phyloP scores from a whole-genome alignment of 306 rosid species.

The Sphenostylis stenocarpa region DNA sequence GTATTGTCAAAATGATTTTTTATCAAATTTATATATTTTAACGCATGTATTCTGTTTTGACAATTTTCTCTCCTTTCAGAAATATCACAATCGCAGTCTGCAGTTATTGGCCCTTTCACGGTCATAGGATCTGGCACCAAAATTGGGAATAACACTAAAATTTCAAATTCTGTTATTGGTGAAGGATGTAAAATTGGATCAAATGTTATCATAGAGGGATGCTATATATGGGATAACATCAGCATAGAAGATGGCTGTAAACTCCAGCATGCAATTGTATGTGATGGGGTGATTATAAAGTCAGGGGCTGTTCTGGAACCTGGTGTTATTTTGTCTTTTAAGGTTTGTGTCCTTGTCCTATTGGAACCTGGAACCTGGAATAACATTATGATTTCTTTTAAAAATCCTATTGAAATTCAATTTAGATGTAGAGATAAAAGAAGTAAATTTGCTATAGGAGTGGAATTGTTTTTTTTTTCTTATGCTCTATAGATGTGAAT shows the following conservation, averaged over 20 bases:
- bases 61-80: constrained; percentile 51
- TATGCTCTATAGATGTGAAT: not conserved
- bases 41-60: constrained; percentile 26
- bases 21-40: not conserved
- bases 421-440: not conserved
- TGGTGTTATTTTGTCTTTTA: constrained; percentile 87
- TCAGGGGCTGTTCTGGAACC: constrained; percentile 84
- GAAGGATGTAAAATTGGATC: constrained; percentile 85
- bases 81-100: constrained; percentile 75
- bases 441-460: not conserved
- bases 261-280: constrained; percentile 79
- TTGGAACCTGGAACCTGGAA: too few relatives aligned
- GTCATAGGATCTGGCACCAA: constrained; percentile 86
- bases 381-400: not conserved
- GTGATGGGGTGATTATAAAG: constrained; percentile 83
- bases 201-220: constrained; percentile 79
- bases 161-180: constrained; percentile 83
- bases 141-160: constrained; percentile 64
- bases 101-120: constrained; percentile 79
- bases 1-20: constrained; percentile 8
- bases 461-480: not conserved
- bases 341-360: constrained; percentile 66
- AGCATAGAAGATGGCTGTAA: constrained; percentile 88
- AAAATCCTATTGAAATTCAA: not conserved
- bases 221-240: constrained; percentile 86